Evolutionary conservation across 345 rosid genomes (phyloP), one percentile per base, ranked within the genome.

Genomic region (Acer yangbiense): DNA sequence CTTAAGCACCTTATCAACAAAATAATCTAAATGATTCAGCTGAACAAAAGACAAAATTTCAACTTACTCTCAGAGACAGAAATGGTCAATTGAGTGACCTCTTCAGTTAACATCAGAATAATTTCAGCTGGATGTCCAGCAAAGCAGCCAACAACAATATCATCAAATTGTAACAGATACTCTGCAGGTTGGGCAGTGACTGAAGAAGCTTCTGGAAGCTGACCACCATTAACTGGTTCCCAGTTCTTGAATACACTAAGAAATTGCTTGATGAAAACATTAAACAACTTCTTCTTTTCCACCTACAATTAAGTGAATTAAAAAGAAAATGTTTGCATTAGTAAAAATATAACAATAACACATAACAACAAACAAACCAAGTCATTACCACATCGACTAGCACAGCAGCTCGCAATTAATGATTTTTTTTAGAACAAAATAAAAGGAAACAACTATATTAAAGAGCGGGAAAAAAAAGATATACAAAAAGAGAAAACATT

Each of bases 91-190:
- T 73, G 84, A 29, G 71, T 75, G 62, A 89, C 63, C 88, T 91
- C 91, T 82, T 87, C 92, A 75, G 77, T 81, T 80, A 91, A 78
- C 60, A 73, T 17, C 78, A 79, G 58, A 85, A 91, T 85, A 54
- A 88, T 72, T 79, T 85, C 93, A 73, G 93, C 78, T 35, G 95
- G 95, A 82, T 91, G 95, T 69, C 92, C 95, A n/a, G 75, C 81
- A 65, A 79, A 85, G 85, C 93, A 91, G 54, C 93, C 95, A 75
- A 85, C 77, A 62, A 85, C 80, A 6, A 81, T 65, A 66, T 84
- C 87, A 76, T 79, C 78, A 25, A 39, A 50, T 27, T 41, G 73
- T 66, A 74, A 65, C 23, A 73, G 74, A 76, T 82, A 74, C 71
- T 88, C 93, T 60, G 75, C 23, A 3, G 78, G 65, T 69, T 78